These are phyloP conservation scores for Picea mariana DNA, from an alignment of 83 land plant genomes.

Conservation along the genomic window DNA sequence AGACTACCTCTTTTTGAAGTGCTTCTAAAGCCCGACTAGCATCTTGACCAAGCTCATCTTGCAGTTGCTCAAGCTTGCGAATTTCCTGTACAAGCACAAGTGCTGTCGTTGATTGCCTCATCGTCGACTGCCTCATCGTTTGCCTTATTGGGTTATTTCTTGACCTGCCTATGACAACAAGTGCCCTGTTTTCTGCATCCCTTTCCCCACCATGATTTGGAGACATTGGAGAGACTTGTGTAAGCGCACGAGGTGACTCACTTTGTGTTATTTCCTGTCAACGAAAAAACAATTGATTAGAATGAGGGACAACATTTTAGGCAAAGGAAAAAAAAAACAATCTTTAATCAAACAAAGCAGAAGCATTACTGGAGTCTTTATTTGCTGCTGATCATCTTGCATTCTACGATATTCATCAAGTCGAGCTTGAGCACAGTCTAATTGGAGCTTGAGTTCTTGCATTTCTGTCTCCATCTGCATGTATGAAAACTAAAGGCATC, in stretches of 20 bases:
- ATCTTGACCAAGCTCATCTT: conserved; percentile 96
- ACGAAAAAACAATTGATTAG: neutral
- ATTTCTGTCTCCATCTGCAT: conserved; percentile 85
- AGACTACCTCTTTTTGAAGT: conserved; percentile 94
- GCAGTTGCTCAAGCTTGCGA: conserved; percentile 89
- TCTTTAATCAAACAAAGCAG: neutral
- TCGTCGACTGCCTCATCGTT: conserved; percentile 51
- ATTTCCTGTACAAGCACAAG: conserved; percentile 89
- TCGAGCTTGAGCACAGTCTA: conserved; percentile 84
- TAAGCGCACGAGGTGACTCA: conserved; percentile 46
- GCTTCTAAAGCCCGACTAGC: conserved; percentile 89
- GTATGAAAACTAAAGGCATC: neutral
- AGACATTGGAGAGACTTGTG: conserved; percentile 25
- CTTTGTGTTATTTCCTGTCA: conserved; percentile 32
- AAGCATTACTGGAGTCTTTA: conserved; percentile 11
- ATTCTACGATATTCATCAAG: conserved; percentile 66
- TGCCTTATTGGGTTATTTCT: conserved; percentile 49
- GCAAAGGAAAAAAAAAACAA: neutral
- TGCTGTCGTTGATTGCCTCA: conserved; percentile 76
- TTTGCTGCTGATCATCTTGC: conserved; percentile 43
- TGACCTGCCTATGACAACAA: conserved; percentile 16
- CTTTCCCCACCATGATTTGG: conserved; percentile 21
- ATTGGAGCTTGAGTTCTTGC: conserved; percentile 68
- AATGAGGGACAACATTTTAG: neutral
- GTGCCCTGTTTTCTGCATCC: conserved; percentile 11